phyloP scores from a whole-genome alignment of 129 eudicot genomes.

The Chrysanthemum seticuspe region DNA sequence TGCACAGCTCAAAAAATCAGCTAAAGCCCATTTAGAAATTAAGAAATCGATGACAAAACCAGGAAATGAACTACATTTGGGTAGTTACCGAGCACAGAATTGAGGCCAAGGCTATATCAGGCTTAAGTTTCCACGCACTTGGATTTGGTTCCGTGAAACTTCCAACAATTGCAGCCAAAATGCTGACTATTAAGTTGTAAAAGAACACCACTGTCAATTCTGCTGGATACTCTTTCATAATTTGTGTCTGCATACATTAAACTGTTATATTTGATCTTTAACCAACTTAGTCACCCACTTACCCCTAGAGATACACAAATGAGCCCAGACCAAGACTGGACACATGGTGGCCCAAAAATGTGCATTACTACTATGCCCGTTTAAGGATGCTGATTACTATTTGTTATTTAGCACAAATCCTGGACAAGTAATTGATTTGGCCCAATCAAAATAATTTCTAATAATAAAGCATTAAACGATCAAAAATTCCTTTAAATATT shows the following conservation, averaged over 20 bases:
- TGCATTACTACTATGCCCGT: no score
- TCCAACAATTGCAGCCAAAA: conserved; percentile 61
- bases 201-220: conserved; percentile 81
- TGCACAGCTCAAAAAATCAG: conserved; percentile 16
- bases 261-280: background rate
- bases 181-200: conserved; percentile 74
- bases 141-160: conserved; percentile 52
- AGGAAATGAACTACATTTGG: background rate
- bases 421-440: background rate
- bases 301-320: background rate
- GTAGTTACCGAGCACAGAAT: conserved; percentile 74
- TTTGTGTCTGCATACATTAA: conserved; percentile 53
- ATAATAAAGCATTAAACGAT: no score
- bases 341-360: no score
- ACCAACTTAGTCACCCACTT: background rate
- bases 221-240: conserved; percentile 89
- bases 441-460: no score
- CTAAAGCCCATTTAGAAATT: conserved; percentile 10
- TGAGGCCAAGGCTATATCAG: conserved; percentile 71
- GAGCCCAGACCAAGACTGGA: background rate
- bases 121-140: conserved; percentile 60
- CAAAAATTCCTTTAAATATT: no score
- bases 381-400: no score
- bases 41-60: background rate
- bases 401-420: background rate